A percentile compares a stretch with the other conserved stretches of the same genome.
Evolutionary conservation across 1,284 basidiomycete genomes (phyloP).

Genomic region (Testicularia cyperi): DNA sequence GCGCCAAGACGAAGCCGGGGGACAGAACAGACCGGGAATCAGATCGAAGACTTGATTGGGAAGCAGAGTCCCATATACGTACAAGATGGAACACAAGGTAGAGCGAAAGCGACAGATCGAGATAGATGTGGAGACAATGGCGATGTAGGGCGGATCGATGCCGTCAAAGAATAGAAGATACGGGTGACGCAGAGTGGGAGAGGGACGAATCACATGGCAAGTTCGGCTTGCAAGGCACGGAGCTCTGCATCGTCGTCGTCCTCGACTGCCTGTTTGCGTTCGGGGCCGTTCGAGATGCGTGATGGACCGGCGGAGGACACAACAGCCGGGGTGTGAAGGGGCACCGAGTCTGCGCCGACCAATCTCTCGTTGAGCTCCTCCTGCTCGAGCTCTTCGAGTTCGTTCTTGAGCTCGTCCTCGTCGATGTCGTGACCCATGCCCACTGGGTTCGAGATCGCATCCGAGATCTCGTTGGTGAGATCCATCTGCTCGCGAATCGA

Average conservation of each 20-base stretch:
- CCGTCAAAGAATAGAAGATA: too few species aligned
- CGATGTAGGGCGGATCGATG: too few species aligned
- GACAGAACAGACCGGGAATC: too few species aligned
- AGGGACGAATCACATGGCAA: constrained; percentile 58
- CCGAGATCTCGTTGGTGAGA: constrained; percentile 90
- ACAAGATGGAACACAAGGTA: too few species aligned
- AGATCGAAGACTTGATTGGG: too few species aligned
- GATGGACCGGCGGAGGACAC: constrained; percentile 37
- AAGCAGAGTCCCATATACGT: too few species aligned
- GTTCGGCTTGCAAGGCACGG: constrained; percentile 82
- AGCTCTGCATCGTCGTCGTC: constrained; percentile 93
- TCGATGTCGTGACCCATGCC: constrained; percentile 70
- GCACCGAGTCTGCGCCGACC: constrained; percentile 84
- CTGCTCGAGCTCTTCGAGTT: constrained; percentile 88
- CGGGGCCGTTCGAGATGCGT: constrained; percentile 40
- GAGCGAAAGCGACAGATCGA: too few species aligned
- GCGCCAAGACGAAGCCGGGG: too few species aligned
- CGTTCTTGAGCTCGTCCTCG: constrained; percentile 80
- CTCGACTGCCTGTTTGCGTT: constrained; percentile 66
- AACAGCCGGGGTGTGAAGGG: constrained; percentile 71
- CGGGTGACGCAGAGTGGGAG: too few species aligned
- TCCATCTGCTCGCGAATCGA: constrained; percentile 89
- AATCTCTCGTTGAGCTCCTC: constrained; percentile 85
- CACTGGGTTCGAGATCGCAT: constrained; percentile 82
- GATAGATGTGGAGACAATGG: too few species aligned